Conservation (phyloP, 1,284 basidiomycete species). For the Porodaedalea pini region DNA sequence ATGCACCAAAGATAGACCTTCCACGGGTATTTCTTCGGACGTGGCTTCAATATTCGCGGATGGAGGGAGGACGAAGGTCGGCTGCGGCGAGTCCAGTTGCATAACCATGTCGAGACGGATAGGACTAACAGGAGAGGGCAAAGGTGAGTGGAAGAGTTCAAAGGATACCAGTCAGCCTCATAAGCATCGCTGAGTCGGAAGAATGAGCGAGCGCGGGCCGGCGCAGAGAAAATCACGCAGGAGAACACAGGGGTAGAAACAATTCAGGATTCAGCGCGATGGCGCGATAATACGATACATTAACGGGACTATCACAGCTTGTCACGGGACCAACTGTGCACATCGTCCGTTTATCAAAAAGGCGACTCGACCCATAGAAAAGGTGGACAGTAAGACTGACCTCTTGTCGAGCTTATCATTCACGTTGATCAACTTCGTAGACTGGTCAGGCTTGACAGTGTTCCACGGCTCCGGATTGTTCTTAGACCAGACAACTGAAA, state of each 20-base stretch:
- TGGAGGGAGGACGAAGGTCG: slow-evolving; percentile 38
- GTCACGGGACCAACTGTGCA: slow-evolving; percentile 63
- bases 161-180: slow-evolving; percentile 4
- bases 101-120: slow-evolving; percentile 36
- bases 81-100: slow-evolving; percentile 40
- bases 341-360: slow-evolving; percentile 20
- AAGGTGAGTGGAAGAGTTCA: slow-evolving; percentile 10
- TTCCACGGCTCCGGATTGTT: slow-evolving; percentile 80
- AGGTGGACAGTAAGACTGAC: slow-evolving; percentile 35
- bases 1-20: slow-evolving; percentile 37
- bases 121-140: slow-evolving; percentile 5
- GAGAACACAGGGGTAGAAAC: background rate
- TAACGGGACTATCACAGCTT: slow-evolving; percentile 38
- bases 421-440: slow-evolving; percentile 64
- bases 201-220: slow-evolving; percentile 1
- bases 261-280: slow-evolving; percentile 14
- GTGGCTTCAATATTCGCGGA: slow-evolving; percentile 45
- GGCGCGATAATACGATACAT: slow-evolving; percentile 18
- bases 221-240: slow-evolving; percentile 1
- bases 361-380: background rate
- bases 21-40: slow-evolving; percentile 46
- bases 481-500: slow-evolving; percentile 74
- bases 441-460: slow-evolving; percentile 65
- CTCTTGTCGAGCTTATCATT: slow-evolving; percentile 71
- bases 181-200: background rate